Evolutionary conservation across 495 filamentous ascomycete genomes (phyloP), one percentile per base, ranked within the genome.

Genomic region (Hypoxylon intermedium): DNA sequence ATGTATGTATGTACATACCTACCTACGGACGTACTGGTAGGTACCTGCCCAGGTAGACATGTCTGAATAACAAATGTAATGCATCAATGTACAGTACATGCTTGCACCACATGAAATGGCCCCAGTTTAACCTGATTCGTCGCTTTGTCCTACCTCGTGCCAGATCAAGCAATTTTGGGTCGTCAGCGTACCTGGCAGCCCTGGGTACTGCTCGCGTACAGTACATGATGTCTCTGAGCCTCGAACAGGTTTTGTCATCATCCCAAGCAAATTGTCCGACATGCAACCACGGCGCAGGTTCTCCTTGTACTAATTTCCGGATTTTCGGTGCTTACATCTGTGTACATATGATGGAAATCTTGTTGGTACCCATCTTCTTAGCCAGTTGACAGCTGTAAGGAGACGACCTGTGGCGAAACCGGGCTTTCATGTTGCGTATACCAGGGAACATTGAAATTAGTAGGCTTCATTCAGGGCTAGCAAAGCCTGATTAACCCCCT

Each of bases 81-180:
- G 7, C 2, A 19, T 31, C 5, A 2, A 48, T 48, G 30, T 48
- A 48, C 45, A 48, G 43, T 34, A 48, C 30, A 20, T 46, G 3
- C 2, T 9, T 12, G 12, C n/a, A 24, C 9, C 24, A 33, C 9
- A 12, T 20, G 16, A 11, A 21, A 41, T 41, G 16, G 20, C 33
- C 19, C 38, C 31, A 11, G 24, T 31, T 51, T 65, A 52, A 52
- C 62, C 31, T 65, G 56, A 65, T 65, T 65, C 62, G 62, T 56
- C 41, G 51, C 51, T 65, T 65, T 65, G 62, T 65, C 56, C 56
- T 65, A 65, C 62, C 62, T 60, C 57, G 56, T 65, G 62, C 62
- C 51, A 65, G 55, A 65, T 60, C 52, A 56, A 65, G 62, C 51
- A 65, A 65, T 60, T 46, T 56, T 44, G 55, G 51, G 52, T 30